phyloP scores from a whole-genome alignment of 345 rosid genomes.

The Geranium brycei region DNA sequence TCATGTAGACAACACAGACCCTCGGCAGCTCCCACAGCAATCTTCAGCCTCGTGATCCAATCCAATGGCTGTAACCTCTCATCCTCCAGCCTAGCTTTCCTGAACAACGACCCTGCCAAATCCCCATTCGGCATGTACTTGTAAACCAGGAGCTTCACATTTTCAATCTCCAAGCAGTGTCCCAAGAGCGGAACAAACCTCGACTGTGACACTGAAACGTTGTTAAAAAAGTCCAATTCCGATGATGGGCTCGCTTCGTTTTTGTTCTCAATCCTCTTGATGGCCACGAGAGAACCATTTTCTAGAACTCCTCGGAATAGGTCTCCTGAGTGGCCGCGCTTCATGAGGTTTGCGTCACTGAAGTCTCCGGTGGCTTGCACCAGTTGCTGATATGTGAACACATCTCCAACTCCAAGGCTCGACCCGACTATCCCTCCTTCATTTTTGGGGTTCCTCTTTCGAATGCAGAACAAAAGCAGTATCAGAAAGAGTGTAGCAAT shows the following conservation, averaged over 20 bases:
- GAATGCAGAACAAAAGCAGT: constrained; percentile 32
- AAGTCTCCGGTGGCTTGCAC: constrained; percentile 61
- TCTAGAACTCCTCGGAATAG: constrained; percentile 64
- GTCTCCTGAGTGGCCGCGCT: constrained; percentile 86
- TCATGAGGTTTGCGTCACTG: constrained; percentile 58
- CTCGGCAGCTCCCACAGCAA: constrained; percentile 93
- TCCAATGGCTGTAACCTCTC: constrained; percentile 75
- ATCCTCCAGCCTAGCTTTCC: constrained; percentile 46
- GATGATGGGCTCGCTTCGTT: constrained; percentile 37
- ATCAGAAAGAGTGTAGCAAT: constrained; percentile 25
- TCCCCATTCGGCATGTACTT: constrained; percentile 84
- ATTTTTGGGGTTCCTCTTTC: constrained; percentile 26
- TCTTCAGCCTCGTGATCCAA: constrained; percentile 96
- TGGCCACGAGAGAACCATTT: constrained; percentile 42
- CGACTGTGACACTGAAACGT: constrained; percentile 37
- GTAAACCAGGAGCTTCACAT: constrained; percentile 69
- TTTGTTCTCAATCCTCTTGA: constrained; percentile 51
- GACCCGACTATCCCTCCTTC: constrained; percentile 38
- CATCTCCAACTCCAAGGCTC: constrained; percentile 62
- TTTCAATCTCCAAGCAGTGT: constrained; percentile 67
- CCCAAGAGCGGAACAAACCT: constrained; percentile 82
- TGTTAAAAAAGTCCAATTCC: constrained; percentile 76
- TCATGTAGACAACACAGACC: constrained; percentile 75
- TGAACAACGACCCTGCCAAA: constrained; percentile 61
- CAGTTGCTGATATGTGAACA: constrained; percentile 64